Evolutionary conservation across 73 alveolate species (phyloP), one percentile per base, ranked within the genome.

Genomic region (Durusdinium trenchii): DNA sequence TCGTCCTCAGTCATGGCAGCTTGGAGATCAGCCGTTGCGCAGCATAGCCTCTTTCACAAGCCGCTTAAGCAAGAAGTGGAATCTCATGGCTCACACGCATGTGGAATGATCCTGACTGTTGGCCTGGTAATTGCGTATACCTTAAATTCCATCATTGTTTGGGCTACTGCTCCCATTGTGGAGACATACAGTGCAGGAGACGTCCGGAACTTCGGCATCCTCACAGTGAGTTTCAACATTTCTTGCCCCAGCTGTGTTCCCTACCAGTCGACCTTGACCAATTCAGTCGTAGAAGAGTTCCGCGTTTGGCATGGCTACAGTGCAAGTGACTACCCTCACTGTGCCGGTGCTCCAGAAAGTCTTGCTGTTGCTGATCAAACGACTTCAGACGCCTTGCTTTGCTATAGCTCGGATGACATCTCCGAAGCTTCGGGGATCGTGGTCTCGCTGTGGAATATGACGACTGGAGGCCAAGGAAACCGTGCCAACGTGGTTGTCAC

Each of bases 301-400:
- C 96, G 96, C 1, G 96, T 90, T 36, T 67, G 96, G 96, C 96
- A 90, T 45, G 96, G 96, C 96, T 90, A 90, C 71, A 38, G 47
- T 30, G 38, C 96, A 6, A 46, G 38, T 23, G 51, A 26, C 46
- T 90, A 64, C 60, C 96, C 96, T 4, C 96, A 90, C 87, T 90
- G 96, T 26, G 54, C 96, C 10, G 86, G 57, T 30, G 96, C 96
- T 10, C 52, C 96, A 23, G 87, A 90, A 42, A 52, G 32, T 46
- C 45, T 30, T 14, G 60, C 96, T 32, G 86, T 48, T 48, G 67
- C 46, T 30, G 96, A 90, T 67, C 54, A 43, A 32, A 30, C 71
- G 12, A 30, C 45, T 14, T 90, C 96, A n/a, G 43, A 1, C 9
- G 96, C 96, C 9, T 6, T 69, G 36, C 85, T 90, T 1, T 90